Percentiles rank a stretch among this genome's conserved stretches.
These are phyloP conservation scores for Vishniacozyma victoriae DNA, from an alignment of 768 basidiomycete species.

Conservation along the genomic window DNA sequence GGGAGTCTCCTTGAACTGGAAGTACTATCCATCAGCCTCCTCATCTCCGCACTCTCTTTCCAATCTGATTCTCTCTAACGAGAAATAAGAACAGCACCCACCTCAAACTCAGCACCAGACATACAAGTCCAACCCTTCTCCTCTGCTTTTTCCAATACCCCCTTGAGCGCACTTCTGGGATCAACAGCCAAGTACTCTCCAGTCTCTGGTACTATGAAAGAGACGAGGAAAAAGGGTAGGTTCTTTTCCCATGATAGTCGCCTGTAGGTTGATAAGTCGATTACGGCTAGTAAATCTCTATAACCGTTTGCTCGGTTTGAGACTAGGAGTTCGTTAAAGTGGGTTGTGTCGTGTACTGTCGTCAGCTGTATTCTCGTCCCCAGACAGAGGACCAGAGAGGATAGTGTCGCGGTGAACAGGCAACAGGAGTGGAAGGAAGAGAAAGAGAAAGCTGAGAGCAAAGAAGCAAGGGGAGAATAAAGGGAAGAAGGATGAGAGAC, in stretches of 20 bases:
- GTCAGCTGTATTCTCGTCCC: background rate
- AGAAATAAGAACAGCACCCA: slow-evolving; percentile 44
- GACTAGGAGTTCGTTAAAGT: slow-evolving; percentile 76
- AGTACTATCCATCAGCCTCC: slow-evolving; percentile 31
- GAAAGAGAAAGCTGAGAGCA: too few relatives aligned
- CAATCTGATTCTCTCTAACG: background rate
- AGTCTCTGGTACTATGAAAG: slow-evolving; percentile 82
- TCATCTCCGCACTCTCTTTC: background rate
- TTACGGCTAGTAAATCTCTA: slow-evolving; percentile 73
- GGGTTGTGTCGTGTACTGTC: slow-evolving; percentile 80
- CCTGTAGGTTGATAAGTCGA: slow-evolving; percentile 82
- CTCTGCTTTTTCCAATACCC: slow-evolving; percentile 54
- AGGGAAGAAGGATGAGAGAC: slow-evolving; percentile 4
- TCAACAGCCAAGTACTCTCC: slow-evolving; percentile 72
- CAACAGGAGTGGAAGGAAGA: too few relatives aligned
- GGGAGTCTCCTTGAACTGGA: slow-evolving; percentile 63
- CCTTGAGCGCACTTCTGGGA: slow-evolving; percentile 73
- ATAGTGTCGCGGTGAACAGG: too few relatives aligned
- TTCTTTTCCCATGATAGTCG: slow-evolving; percentile 87
- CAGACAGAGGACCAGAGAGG: background rate
- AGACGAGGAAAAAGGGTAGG: slow-evolving; percentile 87
- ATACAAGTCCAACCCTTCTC: slow-evolving; percentile 57
- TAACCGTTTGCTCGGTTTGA: slow-evolving; percentile 91
- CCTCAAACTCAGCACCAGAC: slow-evolving; percentile 93
- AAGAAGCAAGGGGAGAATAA: slow-evolving; percentile 5